Evolutionary conservation across 805 yeast species (phyloP).

Genomic region (Starmerella bacillaris): DNA sequence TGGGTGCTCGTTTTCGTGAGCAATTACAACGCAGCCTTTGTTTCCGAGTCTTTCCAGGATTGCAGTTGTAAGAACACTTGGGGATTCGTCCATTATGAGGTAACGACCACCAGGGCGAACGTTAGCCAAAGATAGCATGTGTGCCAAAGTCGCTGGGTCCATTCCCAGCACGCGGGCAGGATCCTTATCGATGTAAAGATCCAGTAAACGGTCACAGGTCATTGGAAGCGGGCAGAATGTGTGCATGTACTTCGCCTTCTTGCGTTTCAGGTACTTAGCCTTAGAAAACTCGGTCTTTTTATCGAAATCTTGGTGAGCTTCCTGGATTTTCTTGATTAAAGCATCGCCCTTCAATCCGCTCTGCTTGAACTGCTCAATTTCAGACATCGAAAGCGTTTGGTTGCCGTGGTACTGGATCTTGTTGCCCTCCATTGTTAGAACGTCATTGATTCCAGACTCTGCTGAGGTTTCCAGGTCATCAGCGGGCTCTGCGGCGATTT

Average conservation of each 20-base stretch:
- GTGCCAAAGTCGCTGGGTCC: constrained; percentile 69
- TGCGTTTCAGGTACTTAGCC: constrained; percentile 77
- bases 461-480: constrained; percentile 21
- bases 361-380: constrained; percentile 66
- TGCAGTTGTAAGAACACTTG: constrained; percentile 72
- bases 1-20: constrained; percentile 89
- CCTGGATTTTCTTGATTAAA: constrained; percentile 65
- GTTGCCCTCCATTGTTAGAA: constrained; percentile 45
- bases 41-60: constrained; percentile 77
- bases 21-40: constrained; percentile 47
- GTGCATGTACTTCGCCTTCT: constrained; percentile 77
- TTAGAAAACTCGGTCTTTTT: constrained; percentile 80
- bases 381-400: constrained; percentile 59
- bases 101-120: constrained; percentile 81
- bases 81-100: constrained; percentile 81
- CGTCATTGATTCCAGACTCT: constrained; percentile 24
- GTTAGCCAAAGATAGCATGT: constrained; percentile 60
- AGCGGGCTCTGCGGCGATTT: constrained; percentile 19
- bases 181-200: constrained; percentile 63
- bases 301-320: constrained; percentile 70
- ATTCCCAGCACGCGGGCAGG: constrained; percentile 54
- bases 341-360: constrained; percentile 57
- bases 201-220: constrained; percentile 50
- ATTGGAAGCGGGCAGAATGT: constrained; percentile 67
- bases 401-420: constrained; percentile 47